Conservation (phyloP, 1,284 basidiomycete genomes). For the Malassezia dermatis region DNA sequence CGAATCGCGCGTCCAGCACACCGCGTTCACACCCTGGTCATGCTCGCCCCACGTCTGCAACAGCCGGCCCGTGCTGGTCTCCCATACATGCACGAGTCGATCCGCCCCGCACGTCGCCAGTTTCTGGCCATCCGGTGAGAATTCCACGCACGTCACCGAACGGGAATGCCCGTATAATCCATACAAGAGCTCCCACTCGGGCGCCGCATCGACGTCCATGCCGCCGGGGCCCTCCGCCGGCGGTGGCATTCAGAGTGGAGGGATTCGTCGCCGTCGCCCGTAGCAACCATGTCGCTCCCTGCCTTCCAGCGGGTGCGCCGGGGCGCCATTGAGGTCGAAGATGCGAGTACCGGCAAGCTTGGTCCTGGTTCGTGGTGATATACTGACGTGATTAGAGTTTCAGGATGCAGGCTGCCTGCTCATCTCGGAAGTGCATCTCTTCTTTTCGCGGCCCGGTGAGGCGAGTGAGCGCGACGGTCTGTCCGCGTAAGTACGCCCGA, state of each 20-base stretch:
- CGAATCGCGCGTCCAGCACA: slow-evolving; percentile 34
- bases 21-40: slow-evolving; percentile 29
- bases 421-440: slow-evolving; percentile 79
- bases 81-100: slow-evolving; percentile 42
- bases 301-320: slow-evolving; percentile 21
- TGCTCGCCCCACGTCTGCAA: slow-evolving; percentile 23
- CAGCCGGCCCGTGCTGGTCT: slow-evolving; percentile 21
- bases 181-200: slow-evolving; percentile 26
- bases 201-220: slow-evolving; percentile 3
- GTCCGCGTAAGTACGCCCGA: slow-evolving; percentile 51
- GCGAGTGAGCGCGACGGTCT: slow-evolving; percentile 66
- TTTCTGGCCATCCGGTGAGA: slow-evolving; percentile 50
- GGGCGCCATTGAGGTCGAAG: slow-evolving; percentile 28
- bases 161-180: slow-evolving; percentile 50
- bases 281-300: slow-evolving; percentile 8
- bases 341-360: slow-evolving; percentile 29
- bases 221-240: neutral
- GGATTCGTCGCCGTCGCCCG: neutral
- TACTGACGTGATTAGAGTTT: slow-evolving; percentile 57
- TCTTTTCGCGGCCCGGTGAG: slow-evolving; percentile 67
- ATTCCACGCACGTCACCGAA: slow-evolving; percentile 49
- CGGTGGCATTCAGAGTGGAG: slow-evolving; percentile 1
- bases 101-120: slow-evolving; percentile 49
- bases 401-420: slow-evolving; percentile 78
- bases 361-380: slow-evolving; percentile 18